Evolutionary conservation across 257 asterid genomes (phyloP).

Genomic region (Osmanthus fragrans): DNA sequence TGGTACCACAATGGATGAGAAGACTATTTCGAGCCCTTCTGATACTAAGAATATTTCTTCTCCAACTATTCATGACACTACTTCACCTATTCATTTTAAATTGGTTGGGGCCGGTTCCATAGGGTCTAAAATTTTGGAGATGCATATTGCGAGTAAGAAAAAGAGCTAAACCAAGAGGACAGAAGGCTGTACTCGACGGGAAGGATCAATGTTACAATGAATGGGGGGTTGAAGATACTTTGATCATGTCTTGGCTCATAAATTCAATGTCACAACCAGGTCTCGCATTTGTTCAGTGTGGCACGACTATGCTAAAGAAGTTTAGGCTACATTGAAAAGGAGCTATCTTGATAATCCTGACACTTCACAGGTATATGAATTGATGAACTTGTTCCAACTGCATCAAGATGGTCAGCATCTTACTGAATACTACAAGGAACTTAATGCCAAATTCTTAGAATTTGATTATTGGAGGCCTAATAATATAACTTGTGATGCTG

Average conservation of each 20-base stretch:
- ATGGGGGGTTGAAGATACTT: not conserved
- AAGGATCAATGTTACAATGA: not conserved
- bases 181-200: not conserved
- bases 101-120: not conserved
- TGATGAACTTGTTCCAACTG: not conserved
- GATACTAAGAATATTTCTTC: too few relatives aligned
- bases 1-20: too few relatives aligned
- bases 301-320: not conserved
- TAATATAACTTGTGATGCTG: too few relatives aligned
- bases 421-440: too few relatives aligned
- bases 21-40: not conserved
- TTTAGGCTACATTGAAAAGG: too few relatives aligned
- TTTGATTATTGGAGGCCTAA: too few relatives aligned
- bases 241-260: not conserved
- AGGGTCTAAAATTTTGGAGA: not conserved
- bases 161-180: not conserved
- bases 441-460: too few relatives aligned
- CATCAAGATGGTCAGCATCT: not conserved
- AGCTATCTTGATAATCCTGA: too few relatives aligned
- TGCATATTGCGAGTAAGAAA: not conserved
- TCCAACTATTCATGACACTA: not conserved
- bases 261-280: not conserved
- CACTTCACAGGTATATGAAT: not conserved
- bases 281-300: not conserved
- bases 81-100: not conserved